Base-by-base conservation (phyloP, 768 basidiomycete species). In the Boletus sp. region DNA sequence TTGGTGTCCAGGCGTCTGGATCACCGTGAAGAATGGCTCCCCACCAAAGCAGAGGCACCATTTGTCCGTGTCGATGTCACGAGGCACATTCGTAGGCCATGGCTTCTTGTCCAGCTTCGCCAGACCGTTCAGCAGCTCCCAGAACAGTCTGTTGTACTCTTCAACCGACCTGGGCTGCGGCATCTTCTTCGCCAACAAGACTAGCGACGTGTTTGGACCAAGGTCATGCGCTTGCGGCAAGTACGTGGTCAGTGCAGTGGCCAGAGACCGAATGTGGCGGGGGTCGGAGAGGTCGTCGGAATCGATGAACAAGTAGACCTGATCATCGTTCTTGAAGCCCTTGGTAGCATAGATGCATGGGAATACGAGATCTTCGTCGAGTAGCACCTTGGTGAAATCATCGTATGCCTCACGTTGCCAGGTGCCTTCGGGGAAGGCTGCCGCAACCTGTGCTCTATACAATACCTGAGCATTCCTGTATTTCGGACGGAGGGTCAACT, bases 21-120 rank as follows among this genome's bases (percentile, higher is more conserved):
- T 64, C 5, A 60, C 58, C 1, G 59, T 57, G 37, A 64, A 64
- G 41, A 64, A 58, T 21, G 50, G 48, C 56, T 64, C 62, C 33
- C 63, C 59, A 11, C 51, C 53, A n/a, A 61, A 64, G 56, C 62
- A 64, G 19, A 61, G 46, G 38, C 62, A 64, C 62, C 62, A 64
- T 44, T 33, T 54, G 29, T 63, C 50, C 0, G 58, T 64, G 53
- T 64, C 55, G 25, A 64, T 64, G n/a, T 64, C 58, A 27, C 58
- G 62, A 27, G 62, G 62, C 1, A 55, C 30, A n/a, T 15, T 8
- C 3, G 27, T 29, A 8, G 62, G 63, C 63, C 62, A 64, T 13
- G 62, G 32, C 43, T 57, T 55, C 21, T 17, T 19, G 42, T 64
- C 59, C 11, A 53, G 59, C 34, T 58, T 64, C 10, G 63, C 55